Evolutionary conservation across 2,329 filamentous ascomycete species (phyloP).

Genomic region (Fusarium aywerte): DNA sequence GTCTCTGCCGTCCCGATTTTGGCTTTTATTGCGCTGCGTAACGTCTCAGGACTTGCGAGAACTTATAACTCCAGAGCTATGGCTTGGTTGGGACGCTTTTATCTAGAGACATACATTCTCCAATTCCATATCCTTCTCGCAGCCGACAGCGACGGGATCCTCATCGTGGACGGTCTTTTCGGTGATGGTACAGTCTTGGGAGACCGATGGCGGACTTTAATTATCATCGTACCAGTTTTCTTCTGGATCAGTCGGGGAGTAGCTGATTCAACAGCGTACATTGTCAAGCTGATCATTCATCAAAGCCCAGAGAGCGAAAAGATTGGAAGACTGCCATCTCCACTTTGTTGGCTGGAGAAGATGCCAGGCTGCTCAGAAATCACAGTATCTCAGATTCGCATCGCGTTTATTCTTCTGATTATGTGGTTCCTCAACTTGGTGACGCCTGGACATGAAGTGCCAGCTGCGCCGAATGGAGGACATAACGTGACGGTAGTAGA

Average conservation of each 20-base stretch:
- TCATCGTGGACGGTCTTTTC: constrained; percentile 48
- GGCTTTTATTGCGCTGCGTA: constrained; percentile 62
- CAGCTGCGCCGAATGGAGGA: background rate
- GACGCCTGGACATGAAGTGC: background rate
- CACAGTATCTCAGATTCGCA: background rate
- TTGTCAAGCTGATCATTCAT: background rate
- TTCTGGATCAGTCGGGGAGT: constrained; percentile 42
- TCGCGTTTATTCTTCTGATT: background rate
- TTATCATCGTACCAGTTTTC: constrained; percentile 42
- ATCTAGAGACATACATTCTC: constrained; percentile 68
- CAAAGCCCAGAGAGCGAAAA: background rate
- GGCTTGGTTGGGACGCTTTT: constrained; percentile 64
- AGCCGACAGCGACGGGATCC: constrained; percentile 63
- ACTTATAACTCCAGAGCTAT: constrained; percentile 52
- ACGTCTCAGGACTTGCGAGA: constrained; percentile 43
- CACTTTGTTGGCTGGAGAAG: background rate
- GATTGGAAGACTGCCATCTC: no score
- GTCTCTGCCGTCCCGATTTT: constrained; percentile 65
- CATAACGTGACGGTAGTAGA: background rate
- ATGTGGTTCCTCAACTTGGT: background rate
- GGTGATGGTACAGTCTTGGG: constrained; percentile 35
- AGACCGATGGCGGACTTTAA: constrained; percentile 41
- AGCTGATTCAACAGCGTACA: constrained; percentile 32
- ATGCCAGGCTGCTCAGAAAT: background rate
- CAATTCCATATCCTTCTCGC: constrained; percentile 71